Evolutionary conservation across 2,329 filamentous ascomycete genomes (phyloP), one percentile per base, ranked within the genome.

Genomic region (Colletotrichum sp.): DNA sequence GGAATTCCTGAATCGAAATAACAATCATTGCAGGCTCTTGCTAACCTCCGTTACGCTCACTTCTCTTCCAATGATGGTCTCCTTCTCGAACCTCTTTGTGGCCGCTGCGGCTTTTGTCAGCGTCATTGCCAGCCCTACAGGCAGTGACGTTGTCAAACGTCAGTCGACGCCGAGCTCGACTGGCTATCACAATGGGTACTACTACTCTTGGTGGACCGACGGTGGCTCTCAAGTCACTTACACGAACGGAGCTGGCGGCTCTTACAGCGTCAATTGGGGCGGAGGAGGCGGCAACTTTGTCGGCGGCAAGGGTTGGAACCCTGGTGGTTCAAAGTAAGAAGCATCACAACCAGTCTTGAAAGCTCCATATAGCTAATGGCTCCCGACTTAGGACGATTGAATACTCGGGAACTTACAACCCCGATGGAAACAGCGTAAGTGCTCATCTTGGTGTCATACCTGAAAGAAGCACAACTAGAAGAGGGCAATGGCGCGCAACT

Each of bases 271-370:
- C 1, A 80, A 79, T 44, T 91, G 89, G 89, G 80, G 74, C 36
- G 57, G 68, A 6, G 84, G 85, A 66, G 82, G 80, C 39, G 89
- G 89, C 59, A 90, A 91, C 83, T 88, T 91, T 68, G 89, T 91
- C 49, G 89, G 85, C 74, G 90, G 90, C 52, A 92, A 91, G 82
- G 90, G 90, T 30, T 92, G 90, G 90, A 87, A 87, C 71, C 87
- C 89, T 24, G 90, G 90, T 64, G 84, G 81, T 75, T 82, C 84
- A 28, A 85, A 88, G 74, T 76, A 60, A 69, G 70, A 39, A 7
- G 10, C 12, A 63, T 2, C 3, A 15, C 6, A 16, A 3, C 4
- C 4, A 6, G 12, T 28, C n/a, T 26, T 13, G 6, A 65, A 5
- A 7, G 12, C 10, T 12, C n/a, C n/a, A n/a, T n/a, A 1, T 36